Evolutionary conservation across 768 basidiomycete genomes (phyloP).

Genomic region (Candolleomyces aberdarensis): DNA sequence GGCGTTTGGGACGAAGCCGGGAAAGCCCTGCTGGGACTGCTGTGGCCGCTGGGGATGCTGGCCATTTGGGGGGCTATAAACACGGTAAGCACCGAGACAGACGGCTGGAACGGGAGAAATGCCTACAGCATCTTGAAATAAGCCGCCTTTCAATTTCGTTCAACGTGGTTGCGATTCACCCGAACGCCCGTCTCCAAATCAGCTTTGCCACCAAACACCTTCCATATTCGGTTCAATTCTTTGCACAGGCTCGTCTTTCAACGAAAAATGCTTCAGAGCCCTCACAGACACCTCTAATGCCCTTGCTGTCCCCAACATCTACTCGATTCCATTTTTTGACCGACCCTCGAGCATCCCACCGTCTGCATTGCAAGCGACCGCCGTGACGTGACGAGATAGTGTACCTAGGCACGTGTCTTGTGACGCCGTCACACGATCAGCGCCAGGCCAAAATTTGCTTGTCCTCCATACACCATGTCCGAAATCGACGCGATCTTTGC

Average conservation of each 20-base stretch:
- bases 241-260: neutral
- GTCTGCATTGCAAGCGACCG: neutral
- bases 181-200: constrained; percentile 5
- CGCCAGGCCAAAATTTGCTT: neutral
- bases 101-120: constrained; percentile 9
- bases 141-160: constrained; percentile 8
- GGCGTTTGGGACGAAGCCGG: constrained; percentile 29
- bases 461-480: constrained; percentile 39
- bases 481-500: constrained; percentile 90
- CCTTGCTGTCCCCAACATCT: neutral
- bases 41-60: constrained; percentile 29
- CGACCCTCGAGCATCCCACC: neutral
- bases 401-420: constrained; percentile 4
- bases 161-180: constrained; percentile 7
- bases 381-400: neutral
- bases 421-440: constrained; percentile 9
- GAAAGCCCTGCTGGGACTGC: constrained; percentile 27
- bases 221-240: neutral
- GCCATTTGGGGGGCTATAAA: constrained; percentile 36
- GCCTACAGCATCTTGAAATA: constrained; percentile 30
- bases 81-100: constrained; percentile 9
- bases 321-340: no score
- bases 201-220: constrained; percentile 4
- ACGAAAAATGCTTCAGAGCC: neutral
- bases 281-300: neutral